Base-by-base conservation (phyloP, 768 basidiomycete species). In the Lanmaoa rubissima region DNA sequence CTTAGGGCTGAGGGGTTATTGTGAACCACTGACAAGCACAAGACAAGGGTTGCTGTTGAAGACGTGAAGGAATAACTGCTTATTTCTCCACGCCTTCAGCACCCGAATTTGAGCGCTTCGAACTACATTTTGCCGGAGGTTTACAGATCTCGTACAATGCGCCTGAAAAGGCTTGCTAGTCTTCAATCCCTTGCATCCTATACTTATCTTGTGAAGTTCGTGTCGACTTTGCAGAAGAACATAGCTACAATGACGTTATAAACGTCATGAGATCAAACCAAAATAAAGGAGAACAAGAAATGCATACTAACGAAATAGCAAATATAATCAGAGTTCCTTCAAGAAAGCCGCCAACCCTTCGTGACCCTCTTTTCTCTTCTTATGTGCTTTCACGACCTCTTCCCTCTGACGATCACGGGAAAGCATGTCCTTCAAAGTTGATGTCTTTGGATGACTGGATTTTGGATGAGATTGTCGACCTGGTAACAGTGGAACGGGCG, bases 401-500 rank as follows among this genome's bases (percentile, higher is more conserved):
- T 73, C 75, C 48, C 74, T 73, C 65, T 81, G 75, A 62, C 79
- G 81, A 59, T 86, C 87, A 40, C 81, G 80, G 28, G 79, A 78
- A 35, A 91, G 75, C 75, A 92, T 79, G 42, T 83, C 79, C 66
- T 84, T 86, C 41, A 92, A 65, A 11, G 78, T 78, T 1, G 78
- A 69, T 61, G 79, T 82, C 68, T 61, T 69, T 4, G 51, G 12
- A 35, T 51, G 50, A 39, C 38, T 46, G 6, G 53, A 24, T 70
- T 86, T 87, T 12, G 74, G 66, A 11, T 78, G 76, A 9, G 73
- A 53, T 51, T 75, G 79, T 6, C 65, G 57, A 40, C n/a, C 17
- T 19, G 51, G 21, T 17, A 42, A 39, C 14, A 60, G 36, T 38
- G 39, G 50, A 9, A 28, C 19, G n/a, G 61, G 35, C n/a, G 32